A percentile compares a stretch with the other conserved stretches of the same genome.
These are phyloP conservation scores for Capsella bursapastoris DNA, from an alignment of 345 rosid species.

Conservation along the genomic window DNA sequence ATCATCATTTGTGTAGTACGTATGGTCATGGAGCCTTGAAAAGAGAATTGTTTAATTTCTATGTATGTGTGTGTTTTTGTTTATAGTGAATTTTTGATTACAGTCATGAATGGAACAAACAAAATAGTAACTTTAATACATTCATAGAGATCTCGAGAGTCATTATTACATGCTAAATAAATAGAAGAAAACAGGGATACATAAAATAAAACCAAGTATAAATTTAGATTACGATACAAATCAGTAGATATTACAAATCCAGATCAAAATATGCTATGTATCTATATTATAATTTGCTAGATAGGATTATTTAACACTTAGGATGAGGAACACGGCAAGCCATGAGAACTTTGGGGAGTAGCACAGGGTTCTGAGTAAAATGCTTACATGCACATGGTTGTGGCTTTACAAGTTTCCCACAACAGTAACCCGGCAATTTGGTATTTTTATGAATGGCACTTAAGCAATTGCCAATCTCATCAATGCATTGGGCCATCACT, in stretches of 20 bases:
- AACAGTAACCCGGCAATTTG: constrained; percentile 6
- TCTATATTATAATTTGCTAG: not conserved
- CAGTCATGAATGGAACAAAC: not conserved
- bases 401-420: not conserved
- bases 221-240: not conserved
- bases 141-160: not conserved
- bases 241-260: constrained; percentile 8
- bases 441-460: not conserved
- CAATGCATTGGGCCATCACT: not conserved
- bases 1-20: not conserved
- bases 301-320: not conserved
- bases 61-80: not conserved
- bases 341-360: not conserved
- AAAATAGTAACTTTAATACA: constrained; percentile 2
- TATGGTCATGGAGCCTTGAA: not conserved
- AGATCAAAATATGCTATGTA: not conserved
- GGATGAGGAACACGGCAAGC: not conserved
- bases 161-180: constrained; percentile 11
- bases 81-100: constrained; percentile 13
- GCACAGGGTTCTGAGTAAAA: not conserved
- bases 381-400: not conserved
- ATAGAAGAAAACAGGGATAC: not conserved
- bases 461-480: not conserved
- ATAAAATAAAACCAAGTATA: not conserved
- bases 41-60: not conserved